These are phyloP conservation scores for Penicillium sp. DNA, from an alignment of 2,329 filamentous ascomycete genomes.

Conservation along the genomic window DNA sequence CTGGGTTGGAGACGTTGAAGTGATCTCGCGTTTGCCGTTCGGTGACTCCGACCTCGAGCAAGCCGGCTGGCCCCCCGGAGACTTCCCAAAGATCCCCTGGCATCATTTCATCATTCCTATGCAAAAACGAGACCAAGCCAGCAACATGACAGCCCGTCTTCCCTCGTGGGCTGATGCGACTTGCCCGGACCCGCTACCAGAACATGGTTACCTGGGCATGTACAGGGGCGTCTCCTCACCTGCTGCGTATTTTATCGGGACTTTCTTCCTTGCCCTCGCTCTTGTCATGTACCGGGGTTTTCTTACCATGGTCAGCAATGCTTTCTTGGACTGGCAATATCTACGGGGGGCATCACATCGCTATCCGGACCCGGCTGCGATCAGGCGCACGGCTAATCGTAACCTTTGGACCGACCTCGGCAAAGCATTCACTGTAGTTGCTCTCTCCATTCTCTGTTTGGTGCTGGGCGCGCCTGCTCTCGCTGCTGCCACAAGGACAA, in stretches of 20 bases:
- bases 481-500: background rate
- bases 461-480: background rate
- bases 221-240: background rate
- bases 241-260: background rate
- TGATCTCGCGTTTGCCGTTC: conserved; percentile 40
- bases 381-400: background rate
- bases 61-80: conserved; percentile 32
- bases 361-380: background rate
- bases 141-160: background rate
- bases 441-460: background rate
- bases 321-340: background rate
- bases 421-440: background rate
- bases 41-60: conserved; percentile 39
- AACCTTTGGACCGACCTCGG: background rate
- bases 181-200: background rate
- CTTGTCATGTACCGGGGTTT: background rate
- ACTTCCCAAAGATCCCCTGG: conserved; percentile 40
- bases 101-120: conserved; percentile 41
- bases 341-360: background rate
- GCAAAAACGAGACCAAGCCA: conserved; percentile 1
- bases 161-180: no score
- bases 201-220: background rate
- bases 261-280: background rate
- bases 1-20: conserved; percentile 37
- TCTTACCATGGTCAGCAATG: rapidly evolving